Percentiles rank a stretch among this genome's conserved stretches.
Evolutionary conservation across 805 yeast genomes (phyloP).

Genomic region (Metschnikowia similis): DNA sequence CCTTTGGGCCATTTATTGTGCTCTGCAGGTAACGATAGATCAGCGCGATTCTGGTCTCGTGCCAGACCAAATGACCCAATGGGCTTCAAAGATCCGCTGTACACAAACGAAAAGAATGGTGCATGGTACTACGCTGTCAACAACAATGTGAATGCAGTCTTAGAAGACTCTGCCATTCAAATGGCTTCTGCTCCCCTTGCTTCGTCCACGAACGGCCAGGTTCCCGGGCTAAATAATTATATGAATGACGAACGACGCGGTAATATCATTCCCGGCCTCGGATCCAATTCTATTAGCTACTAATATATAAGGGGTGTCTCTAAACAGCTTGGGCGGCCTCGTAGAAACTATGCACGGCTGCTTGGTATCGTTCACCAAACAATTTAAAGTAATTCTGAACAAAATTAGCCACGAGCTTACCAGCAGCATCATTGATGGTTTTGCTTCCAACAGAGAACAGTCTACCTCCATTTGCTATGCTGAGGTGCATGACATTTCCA

Average conservation of each 20-base stretch:
- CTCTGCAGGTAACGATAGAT: conserved; percentile 90
- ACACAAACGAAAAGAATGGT: conserved; percentile 58
- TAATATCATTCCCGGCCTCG: conserved; percentile 11
- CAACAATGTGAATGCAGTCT: conserved; percentile 41
- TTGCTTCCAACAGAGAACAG: conserved; percentile 1
- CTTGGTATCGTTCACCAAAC: conserved; percentile 15
- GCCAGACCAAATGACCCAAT: conserved; percentile 86
- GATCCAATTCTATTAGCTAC: not conserved
- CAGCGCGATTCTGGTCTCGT: conserved; percentile 92
- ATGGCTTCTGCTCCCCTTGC: not conserved
- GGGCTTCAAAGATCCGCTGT: conserved; percentile 77
- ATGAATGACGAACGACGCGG: conserved; percentile 7
- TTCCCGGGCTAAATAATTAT: conserved; percentile 15
- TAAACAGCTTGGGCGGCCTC: conserved; percentile 4
- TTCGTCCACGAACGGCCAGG: conserved; percentile 3
- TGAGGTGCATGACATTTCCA: conserved; percentile 8
- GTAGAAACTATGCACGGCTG: conserved; percentile 15
- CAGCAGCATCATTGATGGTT: not conserved
- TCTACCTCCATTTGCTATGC: conserved; percentile 13
- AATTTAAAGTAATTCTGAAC: conserved; percentile 14
- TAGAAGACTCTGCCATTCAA: conserved; percentile 12
- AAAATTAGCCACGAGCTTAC: conserved; percentile 12
- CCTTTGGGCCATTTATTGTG: conserved; percentile 90
- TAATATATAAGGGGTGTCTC: not conserved
- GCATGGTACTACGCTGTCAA: conserved; percentile 52